Base-by-base conservation (phyloP, 108 stramenopile genomes). In the Seminavis robusta region DNA sequence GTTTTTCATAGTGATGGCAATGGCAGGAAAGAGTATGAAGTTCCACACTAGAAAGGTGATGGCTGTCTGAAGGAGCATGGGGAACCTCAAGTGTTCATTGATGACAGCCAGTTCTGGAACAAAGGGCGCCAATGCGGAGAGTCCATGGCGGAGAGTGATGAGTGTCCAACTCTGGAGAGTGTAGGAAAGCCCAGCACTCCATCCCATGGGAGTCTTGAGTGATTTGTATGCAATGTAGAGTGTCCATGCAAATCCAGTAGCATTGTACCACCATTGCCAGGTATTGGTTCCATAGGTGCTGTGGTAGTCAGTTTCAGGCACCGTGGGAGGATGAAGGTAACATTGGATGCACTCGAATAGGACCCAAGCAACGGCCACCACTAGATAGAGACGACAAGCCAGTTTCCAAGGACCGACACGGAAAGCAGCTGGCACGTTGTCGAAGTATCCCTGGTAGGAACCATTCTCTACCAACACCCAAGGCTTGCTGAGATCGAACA, bases 21-120 rank as follows among this genome's bases (percentile, higher is more conserved):
- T 65, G 32, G 66, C 63, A 1, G 92, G 92, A 19, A 86, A 39
- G 8, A 94, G 54, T 10, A 86, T 68, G 51, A 86, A 72, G 55
- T 94, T 94, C 92, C 92, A 94, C 16, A 94, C 66, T 4, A 64
- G 37, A 54, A 85, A 85, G 4, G 84, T 86, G 13, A 83, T 65
- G 24, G 73, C 69, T 29, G 81, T 73, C 2, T 81, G 79, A 1
- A 81, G 61, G 20, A 87, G 50, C 13, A 71, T 76, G 10, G 86
- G 86, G 52, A 88, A 88, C 20, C 85, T 61, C 31, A 77, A 34
- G 27, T 70, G 27, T 33, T 83, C 83, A 21, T 73, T 52, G 31
- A 68, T 45, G 49, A 73, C 28, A 9, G 64, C 60, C 10, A 59
- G 67, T 25, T 42, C 45, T 51, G 67, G 62, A 29, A 75, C 54